Evolutionary conservation across 1,284 basidiomycete species (phyloP).

Genomic region (Clitocybe nebularis): DNA sequence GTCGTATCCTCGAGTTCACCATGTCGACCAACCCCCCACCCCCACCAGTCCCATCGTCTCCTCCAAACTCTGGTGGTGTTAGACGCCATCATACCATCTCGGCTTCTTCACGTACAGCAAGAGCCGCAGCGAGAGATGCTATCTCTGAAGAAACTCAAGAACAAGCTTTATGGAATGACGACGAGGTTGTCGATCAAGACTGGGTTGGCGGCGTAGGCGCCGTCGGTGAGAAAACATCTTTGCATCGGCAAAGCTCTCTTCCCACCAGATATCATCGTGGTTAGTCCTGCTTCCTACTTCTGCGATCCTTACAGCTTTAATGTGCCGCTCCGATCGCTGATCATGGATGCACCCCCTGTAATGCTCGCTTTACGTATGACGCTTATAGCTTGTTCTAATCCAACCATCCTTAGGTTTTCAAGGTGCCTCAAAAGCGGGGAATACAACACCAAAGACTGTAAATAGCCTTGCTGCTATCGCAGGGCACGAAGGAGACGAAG

Average conservation of each 20-base stretch:
- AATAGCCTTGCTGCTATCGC: conserved; percentile 79
- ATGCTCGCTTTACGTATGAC: conserved; percentile 11
- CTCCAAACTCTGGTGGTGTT: conserved; percentile 45
- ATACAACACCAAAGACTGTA: conserved; percentile 64
- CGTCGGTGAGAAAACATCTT: conserved; percentile 73
- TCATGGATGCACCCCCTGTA: conserved; percentile 19
- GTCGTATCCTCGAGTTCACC: conserved; percentile 12
- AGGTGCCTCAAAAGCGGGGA: conserved; percentile 54
- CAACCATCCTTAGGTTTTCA: conserved; percentile 23
- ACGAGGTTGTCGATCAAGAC: conserved; percentile 72
- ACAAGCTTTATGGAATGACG: conserved; percentile 63
- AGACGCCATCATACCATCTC: conserved; percentile 81
- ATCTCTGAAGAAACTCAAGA: conserved; percentile 69
- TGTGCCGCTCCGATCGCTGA: conserved; percentile 23
- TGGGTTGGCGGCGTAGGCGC: conserved; percentile 77
- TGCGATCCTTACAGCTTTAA: conserved; percentile 12
- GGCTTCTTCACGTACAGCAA: conserved; percentile 61
- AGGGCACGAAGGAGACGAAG: conserved; percentile 80
- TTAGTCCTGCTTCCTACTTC: conserved; percentile 28
- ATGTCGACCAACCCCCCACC: conserved; percentile 33
- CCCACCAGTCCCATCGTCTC: conserved; percentile 35
- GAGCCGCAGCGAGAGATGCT: conserved; percentile 54
- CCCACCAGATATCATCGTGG: conserved; percentile 78
- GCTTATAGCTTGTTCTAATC: conserved; percentile 18
- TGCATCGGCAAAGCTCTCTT: conserved; percentile 77